phyloP scores from a whole-genome alignment of 768 basidiomycete genomes.

The Coprinopsis marcescibilis region DNA sequence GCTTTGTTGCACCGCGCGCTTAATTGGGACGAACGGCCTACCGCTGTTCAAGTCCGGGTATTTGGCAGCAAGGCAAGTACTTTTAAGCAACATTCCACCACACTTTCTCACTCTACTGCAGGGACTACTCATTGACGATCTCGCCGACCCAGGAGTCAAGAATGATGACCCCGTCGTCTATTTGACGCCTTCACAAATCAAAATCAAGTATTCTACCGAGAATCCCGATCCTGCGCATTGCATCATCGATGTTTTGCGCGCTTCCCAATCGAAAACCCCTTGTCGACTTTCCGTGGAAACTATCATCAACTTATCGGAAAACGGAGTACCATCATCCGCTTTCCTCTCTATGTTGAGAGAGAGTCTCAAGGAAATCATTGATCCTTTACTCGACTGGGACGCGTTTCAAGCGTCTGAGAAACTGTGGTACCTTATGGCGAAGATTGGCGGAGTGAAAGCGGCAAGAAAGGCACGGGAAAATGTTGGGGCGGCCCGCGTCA shows the following conservation, averaged over 20 bases:
- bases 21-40: slow-evolving; percentile 34
- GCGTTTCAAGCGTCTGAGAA: slow-evolving; percentile 32
- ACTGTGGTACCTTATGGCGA: slow-evolving; percentile 36
- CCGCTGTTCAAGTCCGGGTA: slow-evolving; percentile 46
- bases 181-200: slow-evolving; percentile 39
- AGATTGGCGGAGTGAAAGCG: slow-evolving; percentile 33
- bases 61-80: slow-evolving; percentile 38
- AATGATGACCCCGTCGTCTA: slow-evolving; percentile 20
- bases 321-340: slow-evolving; percentile 42
- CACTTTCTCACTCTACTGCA: slow-evolving; percentile 12
- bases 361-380: slow-evolving; percentile 28
- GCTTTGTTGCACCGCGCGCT: slow-evolving; percentile 27
- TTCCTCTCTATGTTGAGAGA: slow-evolving; percentile 36
- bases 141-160: slow-evolving; percentile 17
- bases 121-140: slow-evolving; percentile 36
- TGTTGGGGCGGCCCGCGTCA: slow-evolving; percentile 36
- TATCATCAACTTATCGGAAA: slow-evolving; percentile 59
- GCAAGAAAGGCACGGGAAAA: slow-evolving; percentile 33
- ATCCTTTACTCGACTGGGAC: slow-evolving; percentile 41
- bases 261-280: slow-evolving; percentile 41
- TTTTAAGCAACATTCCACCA: background rate
- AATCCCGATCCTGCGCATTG: slow-evolving; percentile 34
- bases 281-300: slow-evolving; percentile 49
- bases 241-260: slow-evolving; percentile 48
- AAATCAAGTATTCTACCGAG: slow-evolving; percentile 34